A percentile compares a stretch with the other conserved stretches of the same genome.
These are phyloP conservation scores for Kandelia obovata DNA, from an alignment of 345 rosid genomes.

Conservation along the genomic window DNA sequence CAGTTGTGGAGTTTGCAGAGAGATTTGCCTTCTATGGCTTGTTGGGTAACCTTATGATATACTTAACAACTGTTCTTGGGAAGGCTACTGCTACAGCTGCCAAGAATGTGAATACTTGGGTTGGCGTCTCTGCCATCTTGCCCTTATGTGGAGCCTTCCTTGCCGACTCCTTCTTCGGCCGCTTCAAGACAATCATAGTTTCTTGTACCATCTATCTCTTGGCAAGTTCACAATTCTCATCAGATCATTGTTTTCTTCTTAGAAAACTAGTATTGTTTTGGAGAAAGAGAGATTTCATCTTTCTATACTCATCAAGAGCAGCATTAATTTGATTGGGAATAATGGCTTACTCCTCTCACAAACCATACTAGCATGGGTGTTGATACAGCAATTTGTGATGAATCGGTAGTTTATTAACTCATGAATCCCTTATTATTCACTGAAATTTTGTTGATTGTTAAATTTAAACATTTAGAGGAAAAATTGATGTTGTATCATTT, in stretches of 20 bases:
- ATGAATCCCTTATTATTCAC: too few relatives aligned
- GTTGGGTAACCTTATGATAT: constrained; percentile 66
- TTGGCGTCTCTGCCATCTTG: constrained; percentile 70
- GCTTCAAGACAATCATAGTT: constrained; percentile 22
- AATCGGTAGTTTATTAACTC: too few relatives aligned
- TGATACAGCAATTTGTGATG: too few relatives aligned
- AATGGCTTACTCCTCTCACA: too few relatives aligned
- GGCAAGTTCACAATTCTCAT: constrained; percentile 25
- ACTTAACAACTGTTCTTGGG: constrained; percentile 60
- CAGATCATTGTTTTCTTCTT: neutral
- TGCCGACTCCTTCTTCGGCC: constrained; percentile 81
- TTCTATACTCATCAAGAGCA: too few relatives aligned
- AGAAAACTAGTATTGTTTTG: neutral
- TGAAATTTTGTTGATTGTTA: too few relatives aligned
- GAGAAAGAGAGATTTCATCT: too few relatives aligned
- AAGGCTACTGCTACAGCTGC: constrained; percentile 55
- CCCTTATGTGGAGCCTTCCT: constrained; percentile 69
- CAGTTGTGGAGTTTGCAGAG: constrained; percentile 80
- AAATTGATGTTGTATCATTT: too few relatives aligned
- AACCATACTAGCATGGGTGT: too few relatives aligned
- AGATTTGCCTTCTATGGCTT: constrained; percentile 28
- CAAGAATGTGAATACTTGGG: constrained; percentile 71
- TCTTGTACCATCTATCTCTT: constrained; percentile 51
- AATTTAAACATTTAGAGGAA: too few relatives aligned
- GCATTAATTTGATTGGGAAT: too few relatives aligned